Evolutionary conservation across 192 early-diverging fungal species (phyloP).

Genomic region (Linderina pennispora): DNA sequence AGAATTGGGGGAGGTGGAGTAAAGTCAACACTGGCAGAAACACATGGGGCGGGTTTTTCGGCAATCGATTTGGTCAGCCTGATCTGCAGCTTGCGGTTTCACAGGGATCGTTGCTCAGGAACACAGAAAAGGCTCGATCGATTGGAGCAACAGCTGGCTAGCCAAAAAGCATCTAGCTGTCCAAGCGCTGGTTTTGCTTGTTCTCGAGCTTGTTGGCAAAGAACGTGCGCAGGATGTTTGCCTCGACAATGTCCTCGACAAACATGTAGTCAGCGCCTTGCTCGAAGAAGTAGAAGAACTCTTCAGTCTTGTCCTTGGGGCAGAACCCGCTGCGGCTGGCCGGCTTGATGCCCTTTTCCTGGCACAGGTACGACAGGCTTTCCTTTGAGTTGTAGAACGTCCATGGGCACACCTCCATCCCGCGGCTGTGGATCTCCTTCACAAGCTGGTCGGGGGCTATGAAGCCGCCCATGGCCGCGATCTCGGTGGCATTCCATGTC

Average conservation of each 20-base stretch:
- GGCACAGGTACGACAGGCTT: constrained; percentile 27
- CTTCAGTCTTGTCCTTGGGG: constrained; percentile 11
- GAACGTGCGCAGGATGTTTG: constrained; percentile 5
- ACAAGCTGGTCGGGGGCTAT: constrained; percentile 11
- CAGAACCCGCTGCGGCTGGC: constrained; percentile 5
- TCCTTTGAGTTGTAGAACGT: constrained; percentile 45
- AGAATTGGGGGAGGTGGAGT: no score
- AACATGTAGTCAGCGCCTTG: constrained; percentile 40
- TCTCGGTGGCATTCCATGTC: constrained; percentile 28
- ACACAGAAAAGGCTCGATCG: no score
- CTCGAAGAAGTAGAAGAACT: constrained; percentile 34
- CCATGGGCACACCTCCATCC: constrained; percentile 30
- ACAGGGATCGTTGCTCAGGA: no score
- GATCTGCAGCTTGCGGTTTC: no score
- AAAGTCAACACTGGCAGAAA: no score
- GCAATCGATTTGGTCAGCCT: no score
- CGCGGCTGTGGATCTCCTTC: constrained; percentile 17
- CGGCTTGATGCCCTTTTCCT: not conserved
- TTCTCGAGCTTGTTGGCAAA: no score
- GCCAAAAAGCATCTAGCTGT: no score
- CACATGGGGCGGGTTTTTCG: no score
- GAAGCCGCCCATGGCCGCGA: constrained; percentile 31
- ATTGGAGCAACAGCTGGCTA: no score
- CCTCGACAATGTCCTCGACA: constrained; percentile 43
- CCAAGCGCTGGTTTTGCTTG: no score